Evolutionary conservation across 1,139 yeast species (phyloP), one percentile per base, ranked within the genome.

Genomic region (Nakaseomyces delphensis): DNA sequence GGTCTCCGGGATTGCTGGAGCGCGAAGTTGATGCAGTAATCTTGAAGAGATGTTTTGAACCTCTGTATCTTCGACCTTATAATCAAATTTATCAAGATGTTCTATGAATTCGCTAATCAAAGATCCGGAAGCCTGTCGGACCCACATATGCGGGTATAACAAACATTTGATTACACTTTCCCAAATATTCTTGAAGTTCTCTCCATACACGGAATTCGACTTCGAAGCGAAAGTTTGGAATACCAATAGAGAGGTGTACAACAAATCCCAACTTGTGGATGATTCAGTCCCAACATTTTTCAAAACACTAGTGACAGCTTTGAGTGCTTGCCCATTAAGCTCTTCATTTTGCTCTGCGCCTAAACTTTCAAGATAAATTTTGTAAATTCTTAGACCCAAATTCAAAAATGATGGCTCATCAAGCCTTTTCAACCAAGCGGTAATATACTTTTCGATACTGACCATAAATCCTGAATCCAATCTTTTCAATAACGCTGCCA

Each of bases 141-240:
- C 83, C 97, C 97, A 89, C 0, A 94, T 73, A 60, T 89, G 97
- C 2, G 96, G 96, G 60, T 76, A 91, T 42, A 89, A 66, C 48
- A 87, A 67, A 20, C 78, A 66, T 10, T 71, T 72, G 23, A 77
- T 68, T 4, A 83, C 65, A 16, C 65, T 62, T 10, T 59, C 55
- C 91, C 93, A 83, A 10, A 74, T 52, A 1, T 37, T 39, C 29
- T 62, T 67, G 46, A 53, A 52, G 14, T 52, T 53, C 7, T 41
- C 32, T 3, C 51, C 38, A 45, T 71, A 70, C 37, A 74, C 65
- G 21, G 70, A 60, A 1, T 69, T 63, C n/a, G 48, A 37, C 10
- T 48, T 46, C 11, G 47, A 44, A 18, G 39, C 44, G 38, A 48
- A 50, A 3, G 52, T 47, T 13, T 72, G 64, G 48, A 83, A 71